Conservation (phyloP, 805 yeast species). For the Priceomyces melissophilus region DNA sequence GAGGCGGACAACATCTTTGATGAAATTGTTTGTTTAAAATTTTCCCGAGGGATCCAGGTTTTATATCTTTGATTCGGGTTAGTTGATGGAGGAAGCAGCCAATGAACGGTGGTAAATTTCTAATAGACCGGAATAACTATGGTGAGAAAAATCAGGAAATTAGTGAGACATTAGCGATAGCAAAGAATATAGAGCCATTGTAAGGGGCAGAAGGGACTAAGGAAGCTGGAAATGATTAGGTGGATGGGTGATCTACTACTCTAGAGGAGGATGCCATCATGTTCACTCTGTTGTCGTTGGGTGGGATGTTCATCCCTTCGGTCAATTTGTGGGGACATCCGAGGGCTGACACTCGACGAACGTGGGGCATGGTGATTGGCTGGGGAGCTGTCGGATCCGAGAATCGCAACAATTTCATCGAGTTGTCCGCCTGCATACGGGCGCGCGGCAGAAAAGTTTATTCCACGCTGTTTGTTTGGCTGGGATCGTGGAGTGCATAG, state of each 20-base stretch:
- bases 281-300: background rate
- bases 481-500: no score
- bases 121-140: constrained; percentile 3
- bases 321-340: constrained; percentile 4
- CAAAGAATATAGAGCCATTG: background rate
- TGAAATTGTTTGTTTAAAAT: background rate
- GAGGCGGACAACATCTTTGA: constrained; percentile 40
- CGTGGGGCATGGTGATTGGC: constrained; percentile 1
- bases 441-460: no score
- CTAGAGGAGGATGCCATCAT: background rate
- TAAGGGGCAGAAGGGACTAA: background rate
- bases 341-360: background rate
- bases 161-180: background rate
- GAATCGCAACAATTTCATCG: background rate
- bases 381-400: constrained; percentile 2
- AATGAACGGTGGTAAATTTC: constrained; percentile 3
- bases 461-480: no score
- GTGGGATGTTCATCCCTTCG: constrained; percentile 1
- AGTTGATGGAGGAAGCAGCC: background rate
- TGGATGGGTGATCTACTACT: background rate
- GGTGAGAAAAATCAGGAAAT: background rate
- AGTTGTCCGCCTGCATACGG: background rate
- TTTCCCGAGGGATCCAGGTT: background rate
- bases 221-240: background rate
- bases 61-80: constrained; percentile 1